Evolutionary conservation across 202 grass and related monocot species (phyloP).

Genomic region (Hordeum pubiflorum): DNA sequence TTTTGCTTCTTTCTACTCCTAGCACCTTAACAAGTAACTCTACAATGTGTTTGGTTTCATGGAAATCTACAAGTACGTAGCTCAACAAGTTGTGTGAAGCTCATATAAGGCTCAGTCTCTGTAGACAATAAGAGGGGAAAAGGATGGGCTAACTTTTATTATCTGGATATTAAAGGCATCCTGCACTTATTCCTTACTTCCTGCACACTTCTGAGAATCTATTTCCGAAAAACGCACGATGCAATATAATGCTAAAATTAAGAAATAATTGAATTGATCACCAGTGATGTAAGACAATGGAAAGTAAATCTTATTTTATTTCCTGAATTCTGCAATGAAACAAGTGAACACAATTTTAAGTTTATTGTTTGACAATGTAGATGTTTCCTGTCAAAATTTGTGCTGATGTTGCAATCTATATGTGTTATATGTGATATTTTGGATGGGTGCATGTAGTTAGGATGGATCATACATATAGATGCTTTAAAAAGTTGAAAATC

Average conservation of each 20-base stretch:
- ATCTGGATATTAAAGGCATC: constrained; percentile 19
- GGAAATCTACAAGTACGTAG: background rate
- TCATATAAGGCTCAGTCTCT: constrained; percentile 8
- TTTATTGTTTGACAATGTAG: constrained; percentile 5
- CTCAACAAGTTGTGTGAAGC: constrained; percentile 3
- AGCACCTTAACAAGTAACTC: background rate
- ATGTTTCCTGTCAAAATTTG: background rate
- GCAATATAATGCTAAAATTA: background rate
- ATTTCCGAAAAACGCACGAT: constrained; percentile 4
- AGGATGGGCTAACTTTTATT: constrained; percentile 3
- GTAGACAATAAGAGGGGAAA: background rate
- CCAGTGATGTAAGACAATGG: background rate
- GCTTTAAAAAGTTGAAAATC: background rate
- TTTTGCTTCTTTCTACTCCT: constrained; percentile 18
- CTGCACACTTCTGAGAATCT: constrained; percentile 5
- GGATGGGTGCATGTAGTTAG: background rate
- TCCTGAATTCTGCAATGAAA: background rate
- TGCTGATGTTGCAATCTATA: background rate
- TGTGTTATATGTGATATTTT: background rate
- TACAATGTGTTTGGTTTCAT: background rate
- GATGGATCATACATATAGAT: background rate
- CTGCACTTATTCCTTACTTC: constrained; percentile 25
- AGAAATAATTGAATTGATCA: background rate
- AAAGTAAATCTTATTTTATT: background rate
- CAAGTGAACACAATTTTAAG: background rate